Evolutionary conservation across 2,329 filamentous ascomycete genomes (phyloP), one percentile per base, ranked within the genome.

Genomic region (Ophiostoma pallidulum): DNA sequence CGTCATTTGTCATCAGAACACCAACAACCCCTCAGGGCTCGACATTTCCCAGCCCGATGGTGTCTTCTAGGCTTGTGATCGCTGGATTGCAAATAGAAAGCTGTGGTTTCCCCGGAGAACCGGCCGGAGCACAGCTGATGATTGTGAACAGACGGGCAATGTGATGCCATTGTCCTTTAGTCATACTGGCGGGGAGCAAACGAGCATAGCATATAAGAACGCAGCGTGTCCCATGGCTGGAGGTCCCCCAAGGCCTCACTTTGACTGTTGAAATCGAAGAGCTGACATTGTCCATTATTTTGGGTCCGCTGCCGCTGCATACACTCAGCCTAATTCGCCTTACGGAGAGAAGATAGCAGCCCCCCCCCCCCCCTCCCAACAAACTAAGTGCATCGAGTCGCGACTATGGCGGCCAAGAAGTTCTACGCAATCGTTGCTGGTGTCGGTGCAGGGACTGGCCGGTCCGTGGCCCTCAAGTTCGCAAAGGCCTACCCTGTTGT

Each of bases 361-460:
- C n/a, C n/a, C n/a, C n/a, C n/a, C n/a, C n/a, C n/a, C n/a, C n/a
- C n/a, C n/a, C n/a, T n/a, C n/a, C n/a, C n/a, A n/a, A n/a, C n/a
- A n/a, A n/a, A n/a, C n/a, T n/a, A n/a, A n/a, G n/a, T n/a, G n/a
- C n/a, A n/a, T n/a, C n/a, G n/a, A n/a, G n/a, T n/a, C 28, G 22
- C 9, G 19, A 37, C n/a, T 37, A 63, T 62, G 58, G 51, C 60
- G 7, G 60, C 62, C 51, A 64, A 62, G 33, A 48, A 49, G 20
- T 73, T 84, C 57, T 84, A 81, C 62, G 78, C 82, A 43, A 68
- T 89, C 51, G 66, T 89, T 50, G 82, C 82, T 10, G 85, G 84
- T 47, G 83, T 80, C 36, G 85, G 85, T n/a, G 68, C 81, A 10
- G 84, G 85, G 50, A 88, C 78, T 39, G 57, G 60, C 45, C 60